Evolutionary conservation across 352 stramenopile genomes (phyloP).

Genomic region (Halophytophthora polymorphica): DNA sequence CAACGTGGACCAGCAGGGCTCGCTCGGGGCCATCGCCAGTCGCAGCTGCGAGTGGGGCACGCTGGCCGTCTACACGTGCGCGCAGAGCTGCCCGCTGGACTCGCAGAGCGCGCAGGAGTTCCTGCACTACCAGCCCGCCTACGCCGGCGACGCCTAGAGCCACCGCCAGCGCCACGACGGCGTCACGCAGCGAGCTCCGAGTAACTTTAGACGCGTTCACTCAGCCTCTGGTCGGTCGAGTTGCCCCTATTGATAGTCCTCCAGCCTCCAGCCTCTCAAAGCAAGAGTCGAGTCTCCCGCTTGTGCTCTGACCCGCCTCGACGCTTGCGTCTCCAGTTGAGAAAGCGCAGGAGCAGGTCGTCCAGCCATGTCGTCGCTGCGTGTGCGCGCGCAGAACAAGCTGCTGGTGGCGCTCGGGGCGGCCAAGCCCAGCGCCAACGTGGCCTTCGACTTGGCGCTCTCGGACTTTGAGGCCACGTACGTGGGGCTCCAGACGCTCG

Average conservation of each 20-base stretch:
- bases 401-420: slow-evolving; percentile 62
- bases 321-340: too few relatives aligned
- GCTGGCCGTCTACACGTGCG: slow-evolving; percentile 91
- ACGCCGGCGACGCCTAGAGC: slow-evolving; percentile 36
- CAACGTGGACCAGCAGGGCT: slow-evolving; percentile 64
- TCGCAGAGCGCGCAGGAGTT: slow-evolving; percentile 59
- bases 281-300: not conserved
- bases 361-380: slow-evolving; percentile 66
- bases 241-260: slow-evolving; percentile 29
- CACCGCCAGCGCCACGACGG: not conserved
- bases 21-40: slow-evolving; percentile 45
- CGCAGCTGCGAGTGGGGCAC: slow-evolving; percentile 90
- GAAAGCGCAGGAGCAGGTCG: too few relatives aligned
- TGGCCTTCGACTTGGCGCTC: slow-evolving; percentile 66
- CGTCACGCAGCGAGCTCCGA: not conserved
- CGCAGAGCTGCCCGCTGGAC: slow-evolving; percentile 80
- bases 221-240: slow-evolving; percentile 12
- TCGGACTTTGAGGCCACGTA: slow-evolving; percentile 62
- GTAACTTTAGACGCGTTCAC: not conserved
- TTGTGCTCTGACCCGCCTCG: slow-evolving; percentile 5
- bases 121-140: slow-evolving; percentile 72
- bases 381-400: slow-evolving; percentile 79
- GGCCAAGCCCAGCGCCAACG: slow-evolving; percentile 74
- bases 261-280: slow-evolving; percentile 10
- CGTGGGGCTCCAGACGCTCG: slow-evolving; percentile 38